phyloP scores from a whole-genome alignment of 805 yeast genomes.

The Yarrowia porcina region DNA sequence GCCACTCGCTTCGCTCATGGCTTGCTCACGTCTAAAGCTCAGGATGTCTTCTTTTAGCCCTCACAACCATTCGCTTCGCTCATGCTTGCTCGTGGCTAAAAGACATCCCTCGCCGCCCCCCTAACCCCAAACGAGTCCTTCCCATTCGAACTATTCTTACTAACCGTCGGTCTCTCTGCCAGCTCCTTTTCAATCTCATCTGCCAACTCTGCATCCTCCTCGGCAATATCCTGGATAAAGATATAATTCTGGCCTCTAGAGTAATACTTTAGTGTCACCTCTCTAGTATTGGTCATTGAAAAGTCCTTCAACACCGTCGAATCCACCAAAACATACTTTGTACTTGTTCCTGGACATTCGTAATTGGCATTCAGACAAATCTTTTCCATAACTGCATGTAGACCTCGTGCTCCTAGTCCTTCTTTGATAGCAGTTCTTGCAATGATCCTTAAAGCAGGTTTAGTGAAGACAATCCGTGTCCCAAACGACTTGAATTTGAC shows the following conservation, averaged over 20 bases:
- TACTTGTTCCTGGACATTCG: conserved; percentile 58
- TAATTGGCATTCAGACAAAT: conserved; percentile 51
- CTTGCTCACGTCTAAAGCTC: neutral
- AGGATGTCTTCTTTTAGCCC: too few relatives aligned
- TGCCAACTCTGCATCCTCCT: conserved; percentile 45
- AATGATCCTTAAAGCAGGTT: conserved; percentile 47
- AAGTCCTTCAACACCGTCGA: neutral
- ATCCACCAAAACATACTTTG: conserved; percentile 49
- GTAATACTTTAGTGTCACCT: conserved; percentile 45
- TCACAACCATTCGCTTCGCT: neutral
- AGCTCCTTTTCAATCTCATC: conserved; percentile 39
- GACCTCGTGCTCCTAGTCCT: conserved; percentile 62
- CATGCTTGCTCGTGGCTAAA: neutral
- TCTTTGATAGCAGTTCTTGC: conserved; percentile 50
- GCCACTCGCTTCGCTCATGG: neutral
- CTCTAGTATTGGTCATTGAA: conserved; percentile 39
- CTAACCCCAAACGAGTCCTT: neutral
- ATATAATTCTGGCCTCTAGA: conserved; percentile 45
- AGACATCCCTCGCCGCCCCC: conserved; percentile 1
- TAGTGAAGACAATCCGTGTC: conserved; percentile 49
- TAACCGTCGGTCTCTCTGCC: conserved; percentile 4
- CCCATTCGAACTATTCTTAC: neutral
- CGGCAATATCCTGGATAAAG: conserved; percentile 43
- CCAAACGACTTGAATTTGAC: conserved; percentile 54
- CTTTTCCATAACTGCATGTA: conserved; percentile 54